Percentiles rank a stretch among this genome's conserved stretches.
Evolutionary conservation across 805 yeast genomes (phyloP).

Genomic region (Candida nonsorbophila): DNA sequence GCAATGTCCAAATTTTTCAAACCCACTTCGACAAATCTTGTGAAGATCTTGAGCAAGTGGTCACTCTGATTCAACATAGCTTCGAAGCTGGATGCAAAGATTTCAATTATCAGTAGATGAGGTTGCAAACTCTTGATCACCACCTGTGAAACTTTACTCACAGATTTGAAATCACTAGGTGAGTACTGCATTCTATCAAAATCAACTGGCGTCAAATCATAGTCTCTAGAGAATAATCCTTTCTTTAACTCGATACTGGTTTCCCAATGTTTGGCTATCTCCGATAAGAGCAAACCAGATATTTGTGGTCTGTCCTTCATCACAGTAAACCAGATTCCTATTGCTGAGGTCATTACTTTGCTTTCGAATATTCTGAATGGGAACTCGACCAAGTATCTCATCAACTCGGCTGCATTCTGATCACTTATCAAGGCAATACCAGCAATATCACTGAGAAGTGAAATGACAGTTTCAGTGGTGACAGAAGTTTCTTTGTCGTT

Average conservation of each 20-base stretch:
- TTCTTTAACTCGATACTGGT: conserved; percentile 48
- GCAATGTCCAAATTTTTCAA: conserved; percentile 50
- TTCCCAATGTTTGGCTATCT: conserved; percentile 67
- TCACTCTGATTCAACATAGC: conserved; percentile 70
- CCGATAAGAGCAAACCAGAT: conserved; percentile 58
- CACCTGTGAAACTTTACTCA: conserved; percentile 45
- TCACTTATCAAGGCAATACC: conserved; percentile 29
- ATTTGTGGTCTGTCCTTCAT: conserved; percentile 60
- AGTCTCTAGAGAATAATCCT: conserved; percentile 60
- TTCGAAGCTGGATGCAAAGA: conserved; percentile 73
- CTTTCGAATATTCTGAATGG: conserved; percentile 69
- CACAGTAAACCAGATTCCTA: conserved; percentile 75
- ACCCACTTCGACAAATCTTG: conserved; percentile 54
- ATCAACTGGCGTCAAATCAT: conserved; percentile 57
- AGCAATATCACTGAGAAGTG: conserved; percentile 42
- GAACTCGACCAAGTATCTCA: conserved; percentile 51
- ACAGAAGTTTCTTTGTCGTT: conserved; percentile 7
- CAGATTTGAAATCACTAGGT: conserved; percentile 66
- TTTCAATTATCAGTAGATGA: conserved; percentile 61
- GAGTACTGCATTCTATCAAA: conserved; percentile 79
- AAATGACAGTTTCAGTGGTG: conserved; percentile 25
- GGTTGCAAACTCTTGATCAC: conserved; percentile 54
- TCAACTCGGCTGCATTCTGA: conserved; percentile 40
- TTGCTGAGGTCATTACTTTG: conserved; percentile 55
- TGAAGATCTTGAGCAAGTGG: conserved; percentile 64